Evolutionary conservation across 352 stramenopile species (phyloP).

Genomic region (Globisporangium lucens): DNA sequence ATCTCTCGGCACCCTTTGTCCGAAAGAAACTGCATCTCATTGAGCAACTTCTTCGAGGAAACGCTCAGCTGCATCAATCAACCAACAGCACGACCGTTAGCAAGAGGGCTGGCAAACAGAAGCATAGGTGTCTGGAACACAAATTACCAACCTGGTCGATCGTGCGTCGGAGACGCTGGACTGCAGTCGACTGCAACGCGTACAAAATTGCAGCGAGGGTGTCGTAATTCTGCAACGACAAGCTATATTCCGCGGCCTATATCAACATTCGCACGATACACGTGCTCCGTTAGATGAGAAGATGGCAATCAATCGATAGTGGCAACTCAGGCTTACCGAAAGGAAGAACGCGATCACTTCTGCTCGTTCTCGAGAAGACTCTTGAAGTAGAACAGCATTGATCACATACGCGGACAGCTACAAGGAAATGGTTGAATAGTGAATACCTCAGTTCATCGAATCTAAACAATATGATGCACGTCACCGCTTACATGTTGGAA

Average conservation of each 20-base stretch:
- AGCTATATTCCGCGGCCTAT: constrained; percentile 67
- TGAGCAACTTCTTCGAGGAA: constrained; percentile 67
- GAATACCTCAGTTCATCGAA: background rate
- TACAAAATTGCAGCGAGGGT: constrained; percentile 83
- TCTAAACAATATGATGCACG: background rate
- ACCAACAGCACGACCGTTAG: constrained; percentile 2
- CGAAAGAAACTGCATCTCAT: constrained; percentile 74
- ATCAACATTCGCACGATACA: background rate
- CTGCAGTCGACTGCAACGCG: constrained; percentile 82
- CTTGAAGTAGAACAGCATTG: constrained; percentile 75
- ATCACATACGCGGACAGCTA: constrained; percentile 82
- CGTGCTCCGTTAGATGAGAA: background rate
- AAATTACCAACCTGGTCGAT: constrained; percentile 61
- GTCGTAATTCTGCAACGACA: constrained; percentile 80
- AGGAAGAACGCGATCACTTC: constrained; percentile 81
- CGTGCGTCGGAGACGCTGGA: constrained; percentile 72
- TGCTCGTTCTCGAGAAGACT: constrained; percentile 54
- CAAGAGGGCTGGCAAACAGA: background rate
- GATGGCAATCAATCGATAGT: background rate
- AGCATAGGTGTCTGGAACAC: background rate
- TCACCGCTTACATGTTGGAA: constrained; percentile 75
- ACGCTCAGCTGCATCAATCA: constrained; percentile 39
- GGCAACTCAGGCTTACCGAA: constrained; percentile 31
- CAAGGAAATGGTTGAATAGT: background rate
- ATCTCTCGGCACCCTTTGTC: constrained; percentile 85